phyloP scores from a whole-genome alignment of 352 stramenopile species.

The Elongisporangium senticosum region DNA sequence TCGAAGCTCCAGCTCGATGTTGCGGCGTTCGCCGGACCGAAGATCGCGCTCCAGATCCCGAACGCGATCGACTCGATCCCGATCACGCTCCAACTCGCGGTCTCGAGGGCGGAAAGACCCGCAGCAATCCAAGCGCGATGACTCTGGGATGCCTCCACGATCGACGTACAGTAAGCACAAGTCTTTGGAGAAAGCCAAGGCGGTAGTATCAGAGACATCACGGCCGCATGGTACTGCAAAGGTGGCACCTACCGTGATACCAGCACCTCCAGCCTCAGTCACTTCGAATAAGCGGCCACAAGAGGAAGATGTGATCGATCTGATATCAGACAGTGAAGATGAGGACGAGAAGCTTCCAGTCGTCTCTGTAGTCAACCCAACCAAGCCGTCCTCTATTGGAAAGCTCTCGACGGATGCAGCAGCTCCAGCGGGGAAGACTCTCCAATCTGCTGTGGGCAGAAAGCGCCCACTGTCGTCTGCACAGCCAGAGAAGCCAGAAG shows the following conservation, averaged over 20 bases:
- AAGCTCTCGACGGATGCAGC: neutral
- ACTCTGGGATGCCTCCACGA: neutral
- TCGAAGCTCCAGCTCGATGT: neutral
- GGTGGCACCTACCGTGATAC: neutral
- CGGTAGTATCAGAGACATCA: neutral
- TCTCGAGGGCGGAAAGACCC: neutral
- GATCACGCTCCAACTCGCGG: neutral
- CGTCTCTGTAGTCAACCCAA: neutral
- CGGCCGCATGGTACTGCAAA: neutral
- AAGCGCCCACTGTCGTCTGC: neutral
- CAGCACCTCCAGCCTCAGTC: no score
- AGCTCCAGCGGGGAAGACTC: neutral
- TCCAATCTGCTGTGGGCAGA: neutral
- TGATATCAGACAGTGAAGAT: neutral
- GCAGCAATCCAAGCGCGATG: neutral
- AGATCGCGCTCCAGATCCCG: neutral
- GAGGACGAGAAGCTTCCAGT: neutral
- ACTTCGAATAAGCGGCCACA: neutral
- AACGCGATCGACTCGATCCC: neutral
- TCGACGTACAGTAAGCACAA: neutral
- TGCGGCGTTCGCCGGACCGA: neutral
- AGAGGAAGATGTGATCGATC: neutral
- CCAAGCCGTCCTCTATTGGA: neutral
- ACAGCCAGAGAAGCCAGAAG: neutral
- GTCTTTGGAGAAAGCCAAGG: neutral